Conservation (phyloP, 192 early-diverging fungal genomes). For the Gaertneriomyces semiglobifer region DNA sequence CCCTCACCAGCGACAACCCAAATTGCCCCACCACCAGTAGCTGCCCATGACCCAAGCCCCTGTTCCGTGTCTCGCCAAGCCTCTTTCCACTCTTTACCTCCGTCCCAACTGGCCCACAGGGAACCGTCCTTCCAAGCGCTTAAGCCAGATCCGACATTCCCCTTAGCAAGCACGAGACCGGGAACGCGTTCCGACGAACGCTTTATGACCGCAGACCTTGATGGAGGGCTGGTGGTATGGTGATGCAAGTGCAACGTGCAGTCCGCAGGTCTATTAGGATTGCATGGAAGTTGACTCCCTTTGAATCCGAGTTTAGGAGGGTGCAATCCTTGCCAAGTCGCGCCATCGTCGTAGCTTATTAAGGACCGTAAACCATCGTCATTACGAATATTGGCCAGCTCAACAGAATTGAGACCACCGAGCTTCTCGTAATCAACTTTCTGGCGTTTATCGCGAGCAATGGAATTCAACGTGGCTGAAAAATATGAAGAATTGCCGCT, state of each 20-base stretch:
- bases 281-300: no score
- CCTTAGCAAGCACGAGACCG: slow-evolving; percentile 53
- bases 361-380: slow-evolving; percentile 70
- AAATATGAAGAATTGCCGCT: slow-evolving; percentile 82
- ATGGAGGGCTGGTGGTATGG: background rate
- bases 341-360: slow-evolving; percentile 90
- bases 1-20: slow-evolving; percentile 70
- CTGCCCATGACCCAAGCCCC: slow-evolving; percentile 69
- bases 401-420: slow-evolving; percentile 77
- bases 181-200: slow-evolving; percentile 17
- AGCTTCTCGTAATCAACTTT: slow-evolving; percentile 90
- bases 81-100: slow-evolving; percentile 81
- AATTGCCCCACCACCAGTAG: slow-evolving; percentile 80
- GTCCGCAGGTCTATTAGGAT: background rate
- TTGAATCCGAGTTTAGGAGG: no score
- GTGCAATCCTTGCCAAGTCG: slow-evolving; percentile 50
- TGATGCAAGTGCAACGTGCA: slow-evolving; percentile 26
- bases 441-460: slow-evolving; percentile 70
- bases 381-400: slow-evolving; percentile 77
- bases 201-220: no score
- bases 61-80: slow-evolving; percentile 61
- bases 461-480: slow-evolving; percentile 69
- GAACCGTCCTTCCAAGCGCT: slow-evolving; percentile 57
- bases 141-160: slow-evolving; percentile 72
- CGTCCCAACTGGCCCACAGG: slow-evolving; percentile 83